Conservation (phyloP, 352 stramenopile genomes). For the Pythium utonaiense region DNA sequence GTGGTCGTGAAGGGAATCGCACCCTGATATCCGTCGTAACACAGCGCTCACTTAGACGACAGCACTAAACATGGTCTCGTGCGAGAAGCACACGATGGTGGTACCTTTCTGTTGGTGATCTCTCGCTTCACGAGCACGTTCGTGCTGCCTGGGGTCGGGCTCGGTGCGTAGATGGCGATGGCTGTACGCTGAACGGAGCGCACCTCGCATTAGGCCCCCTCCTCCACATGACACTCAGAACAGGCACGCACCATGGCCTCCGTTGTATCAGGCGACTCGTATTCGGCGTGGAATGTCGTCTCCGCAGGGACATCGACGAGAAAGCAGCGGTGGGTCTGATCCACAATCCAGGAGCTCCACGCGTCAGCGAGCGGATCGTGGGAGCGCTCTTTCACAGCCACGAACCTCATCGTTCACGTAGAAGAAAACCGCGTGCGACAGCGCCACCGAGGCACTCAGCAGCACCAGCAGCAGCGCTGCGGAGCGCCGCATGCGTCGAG, state of each 20-base stretch:
- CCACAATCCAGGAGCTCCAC: not conserved
- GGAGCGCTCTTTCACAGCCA: not conserved
- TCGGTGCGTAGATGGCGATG: slow-evolving; percentile 57
- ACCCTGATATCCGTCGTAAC: slow-evolving; percentile 37
- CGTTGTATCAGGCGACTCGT: slow-evolving; percentile 82
- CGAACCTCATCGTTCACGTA: slow-evolving; percentile 51
- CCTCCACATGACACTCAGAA: not conserved
- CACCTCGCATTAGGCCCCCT: not conserved
- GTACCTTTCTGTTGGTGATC: slow-evolving; percentile 49
- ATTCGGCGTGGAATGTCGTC: slow-evolving; percentile 78
- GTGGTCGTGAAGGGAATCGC: slow-evolving; percentile 64
- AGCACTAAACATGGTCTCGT: too few species aligned
- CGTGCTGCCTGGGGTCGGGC: slow-evolving; percentile 31
- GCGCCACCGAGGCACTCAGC: slow-evolving; percentile 18
- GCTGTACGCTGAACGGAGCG: slow-evolving; percentile 43
- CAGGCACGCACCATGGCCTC: slow-evolving; percentile 48
- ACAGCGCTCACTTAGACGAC: too few species aligned
- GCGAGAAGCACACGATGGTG: too few species aligned
- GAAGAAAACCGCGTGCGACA: slow-evolving; percentile 51
- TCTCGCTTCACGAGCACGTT: slow-evolving; percentile 61
- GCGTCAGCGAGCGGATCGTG: not conserved
- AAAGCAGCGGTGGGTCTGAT: slow-evolving; percentile 71
- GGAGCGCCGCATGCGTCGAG: not conserved
- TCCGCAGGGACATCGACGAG: slow-evolving; percentile 67
- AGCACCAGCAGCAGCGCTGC: slow-evolving; percentile 26